Evolutionary conservation across 257 asterid genomes (phyloP), one percentile per base, ranked within the genome.

Genomic region (Solanum habrochaites): DNA sequence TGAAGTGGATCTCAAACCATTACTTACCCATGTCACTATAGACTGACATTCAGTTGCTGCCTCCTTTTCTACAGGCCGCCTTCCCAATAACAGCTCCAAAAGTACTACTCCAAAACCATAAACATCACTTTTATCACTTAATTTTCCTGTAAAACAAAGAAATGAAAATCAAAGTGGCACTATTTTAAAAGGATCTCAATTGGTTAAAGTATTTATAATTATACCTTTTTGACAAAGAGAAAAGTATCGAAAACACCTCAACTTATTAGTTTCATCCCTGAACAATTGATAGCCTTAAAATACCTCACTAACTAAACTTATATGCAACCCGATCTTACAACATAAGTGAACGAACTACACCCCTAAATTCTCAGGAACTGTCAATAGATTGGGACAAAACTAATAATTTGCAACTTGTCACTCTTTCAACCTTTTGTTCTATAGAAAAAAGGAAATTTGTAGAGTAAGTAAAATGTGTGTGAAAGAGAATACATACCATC

Each of bases 81-180:
- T 93, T 89, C 97, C 95, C 5, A 95, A 93, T 62, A 95, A 91
- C 87, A 95, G 96, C 92, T 95, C 98, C 90, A 95, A 88, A 58
- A 95, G 92, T 23, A 95, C 98, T 21, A 95, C 94, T 85, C 98
- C 97, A 66, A 93, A 95, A 15, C 93, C 98, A 90, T 95, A 95
- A 58, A 95, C 98, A 86, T 95, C 98, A 39, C 98, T 95, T 87
- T 95, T 95, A 83, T 93, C 97, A 5, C 97, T 95, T 90, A 93
- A 83, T 82, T 90, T 92, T 72, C 97, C 98, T 94, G 89, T 7
- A 47, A 75, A 49, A 52, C 23, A 56, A 62, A 23, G 45, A 23
- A 75, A 73, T 14, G 73, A 11, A 74, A 40, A 74, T 7, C 20
- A 23, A 74, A 75, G 52, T 75, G 58, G 6, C 83, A 43, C 40